Base-by-base conservation (phyloP, 2,329 filamentous ascomycete genomes). In the Orbilia javanica region DNA sequence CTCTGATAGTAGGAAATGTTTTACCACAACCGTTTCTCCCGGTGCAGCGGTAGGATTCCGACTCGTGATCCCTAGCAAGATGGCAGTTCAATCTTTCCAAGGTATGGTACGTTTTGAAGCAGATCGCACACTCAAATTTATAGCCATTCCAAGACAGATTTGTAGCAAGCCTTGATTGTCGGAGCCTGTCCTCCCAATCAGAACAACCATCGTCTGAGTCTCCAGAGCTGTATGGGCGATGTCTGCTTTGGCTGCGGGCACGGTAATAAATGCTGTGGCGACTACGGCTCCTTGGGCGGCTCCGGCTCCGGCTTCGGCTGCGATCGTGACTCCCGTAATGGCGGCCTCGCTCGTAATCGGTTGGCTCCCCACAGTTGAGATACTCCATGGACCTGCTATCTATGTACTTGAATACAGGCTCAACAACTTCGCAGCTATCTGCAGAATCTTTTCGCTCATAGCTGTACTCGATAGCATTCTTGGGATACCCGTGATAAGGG, bases 351-450 rank as follows among this genome's bases (percentile, higher is more conserved):
- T 50, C 36, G 44, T 71, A 71, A n/a, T 66, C 63, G 8, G n/a
- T 31, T 8, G 44, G 46, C 18, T 68, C 66, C 7, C 70, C 73
- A 50, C 20, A 65, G 31, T 67, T 60, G 13, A 77, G 42, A 53
- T 77, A 77, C 52, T 77, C 73, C 73, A 77, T 71, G 18, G 66
- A 66, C 31, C 57, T 77, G 34, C 73, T 77, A 13, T 77, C 73
- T 42, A 77, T 31, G 22, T 77, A 77, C 36, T 77, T 77, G 27
- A 69, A 77, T 11, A 71, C 73, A 5, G 73, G 73, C 34, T 77
- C 73, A 20, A 44, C 39, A n/a, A 77, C 66, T 10, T 77, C 73
- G 13, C 69, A 53, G 34, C 48, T 46, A 25, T 71, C 66, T 15
- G 73, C 50, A n/a, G 72, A 69, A 1, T 65, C 36, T 13, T 48